phyloP scores from a whole-genome alignment of 257 asterid species.

The Nicotiana obtusifolia region DNA sequence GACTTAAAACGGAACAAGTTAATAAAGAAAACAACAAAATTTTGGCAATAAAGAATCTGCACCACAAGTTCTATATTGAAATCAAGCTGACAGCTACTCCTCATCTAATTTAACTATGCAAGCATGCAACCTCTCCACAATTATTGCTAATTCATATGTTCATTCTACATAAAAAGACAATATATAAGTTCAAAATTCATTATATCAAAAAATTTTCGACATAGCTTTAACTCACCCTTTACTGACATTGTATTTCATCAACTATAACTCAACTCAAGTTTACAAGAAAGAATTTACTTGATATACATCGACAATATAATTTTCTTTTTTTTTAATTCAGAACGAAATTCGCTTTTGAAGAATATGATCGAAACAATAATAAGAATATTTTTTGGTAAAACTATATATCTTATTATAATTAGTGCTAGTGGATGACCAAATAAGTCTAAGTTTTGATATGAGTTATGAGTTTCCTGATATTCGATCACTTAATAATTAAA shows the following conservation, averaged over 20 bases:
- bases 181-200: background rate
- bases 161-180: background rate
- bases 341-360: background rate
- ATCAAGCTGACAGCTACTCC: slow-evolving; percentile 6
- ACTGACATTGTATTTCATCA: no score
- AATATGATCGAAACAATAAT: background rate
- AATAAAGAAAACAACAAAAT: slow-evolving; percentile 9
- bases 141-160: slow-evolving; percentile 4
- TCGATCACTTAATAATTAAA: background rate
- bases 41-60: slow-evolving; percentile 1
- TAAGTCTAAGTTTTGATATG: background rate
- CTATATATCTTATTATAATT: background rate
- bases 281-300: background rate
- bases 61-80: slow-evolving; percentile 1
- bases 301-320: background rate
- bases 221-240: no score
- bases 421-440: background rate
- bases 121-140: slow-evolving; percentile 11
- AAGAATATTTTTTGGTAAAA: background rate
- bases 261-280: background rate
- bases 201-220: background rate
- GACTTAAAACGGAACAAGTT: slow-evolving; percentile 18
- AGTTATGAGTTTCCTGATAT: background rate
- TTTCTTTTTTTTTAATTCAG: no score
- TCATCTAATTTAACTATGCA: slow-evolving; percentile 10